phyloP scores from a whole-genome alignment of 2,329 filamentous ascomycete species.

The Calonectria pseudoturangicola region DNA sequence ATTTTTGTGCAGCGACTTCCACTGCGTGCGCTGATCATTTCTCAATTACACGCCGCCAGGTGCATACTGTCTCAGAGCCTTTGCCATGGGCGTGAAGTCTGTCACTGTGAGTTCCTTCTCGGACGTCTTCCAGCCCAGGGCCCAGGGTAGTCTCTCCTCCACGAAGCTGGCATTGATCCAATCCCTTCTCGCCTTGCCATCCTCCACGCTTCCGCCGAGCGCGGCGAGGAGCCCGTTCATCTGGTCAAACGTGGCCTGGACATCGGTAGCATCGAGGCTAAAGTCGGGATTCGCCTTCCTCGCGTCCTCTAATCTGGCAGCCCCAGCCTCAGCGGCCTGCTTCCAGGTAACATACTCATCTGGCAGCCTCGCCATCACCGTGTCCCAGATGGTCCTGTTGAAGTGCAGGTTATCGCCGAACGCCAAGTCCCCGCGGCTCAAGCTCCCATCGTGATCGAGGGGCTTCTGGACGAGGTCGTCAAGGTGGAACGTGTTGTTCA shows the following conservation, averaged over 20 bases:
- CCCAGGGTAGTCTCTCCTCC: slow-evolving; percentile 18
- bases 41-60: background rate
- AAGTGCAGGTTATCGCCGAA: slow-evolving; percentile 7
- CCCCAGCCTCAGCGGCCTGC: slow-evolving; percentile 12
- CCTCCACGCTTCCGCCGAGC: slow-evolving; percentile 11
- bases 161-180: slow-evolving; percentile 21
- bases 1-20: no score
- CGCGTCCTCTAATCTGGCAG: slow-evolving; percentile 10
- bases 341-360: slow-evolving; percentile 25
- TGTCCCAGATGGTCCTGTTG: slow-evolving; percentile 20
- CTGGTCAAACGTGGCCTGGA: slow-evolving; percentile 16
- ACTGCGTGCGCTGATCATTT: no score
- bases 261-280: background rate
- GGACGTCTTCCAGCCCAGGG: slow-evolving; percentile 20
- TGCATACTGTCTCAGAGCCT: slow-evolving; percentile 12
- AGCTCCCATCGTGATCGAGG: slow-evolving; percentile 20
- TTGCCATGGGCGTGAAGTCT: slow-evolving; percentile 8
- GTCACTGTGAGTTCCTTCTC: slow-evolving; percentile 20
- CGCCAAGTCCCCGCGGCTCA: slow-evolving; percentile 9
- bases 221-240: slow-evolving; percentile 19
- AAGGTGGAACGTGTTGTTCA: slow-evolving; percentile 2
- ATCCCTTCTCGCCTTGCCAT: slow-evolving; percentile 15
- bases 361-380: slow-evolving; percentile 15
- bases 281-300: slow-evolving; percentile 10
- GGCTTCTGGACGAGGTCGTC: slow-evolving; percentile 10